Evolutionary conservation across 306 rosid species (phyloP), one percentile per base, ranked within the genome.

Genomic region (Cotoneaster glaucophyllus): DNA sequence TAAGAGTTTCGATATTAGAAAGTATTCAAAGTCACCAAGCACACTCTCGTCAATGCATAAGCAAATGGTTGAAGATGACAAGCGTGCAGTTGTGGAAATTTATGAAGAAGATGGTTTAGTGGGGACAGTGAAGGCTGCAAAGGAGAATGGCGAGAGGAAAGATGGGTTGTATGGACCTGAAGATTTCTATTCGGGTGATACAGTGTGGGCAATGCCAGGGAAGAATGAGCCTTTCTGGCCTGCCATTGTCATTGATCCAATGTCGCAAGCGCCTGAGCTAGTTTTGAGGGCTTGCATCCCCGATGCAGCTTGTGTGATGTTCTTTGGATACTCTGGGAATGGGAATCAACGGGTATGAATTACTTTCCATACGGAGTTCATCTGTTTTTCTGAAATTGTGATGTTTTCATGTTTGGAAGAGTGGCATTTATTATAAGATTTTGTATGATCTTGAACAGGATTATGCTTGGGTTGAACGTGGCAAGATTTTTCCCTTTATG

Each of bases 201-300:
- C 88, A 80, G 98, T 96, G 78, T 96, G 99, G 99, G 99, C 99
- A 50, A 96, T 89, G 87, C 90, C 99, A 4, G 93, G 98, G 73
- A 90, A 82, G 59, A 89, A 87, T 80, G 99, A 96, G 84, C 99
- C 99, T 26, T 90, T 90, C 82, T 96, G 99, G 99, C 99, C 99
- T 15, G 99, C 99, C 84, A 84, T 96, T 84, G 98, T 96, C 25
- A 93, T 96, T 65, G 98, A 96, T 85, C 99, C 99, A 56, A 67
- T 89, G 85, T 76, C 88, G 17, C 98, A 96, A 69, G 99, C 99
- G 9, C 99, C 99, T 31, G 99, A 96, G 77, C 79, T 89, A 67
- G 99, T 96, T 74, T 80, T 96, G 76, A 85, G 97, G 88, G 90
- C 98, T 87, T 93, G 93, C 77, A 81, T 93, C 67, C 77, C 97